A percentile compares a stretch with the other conserved stretches of the same genome.
Conservation (phyloP, 2,329 filamentous ascomycete genomes). For the Gliomastix tumulicola region DNA sequence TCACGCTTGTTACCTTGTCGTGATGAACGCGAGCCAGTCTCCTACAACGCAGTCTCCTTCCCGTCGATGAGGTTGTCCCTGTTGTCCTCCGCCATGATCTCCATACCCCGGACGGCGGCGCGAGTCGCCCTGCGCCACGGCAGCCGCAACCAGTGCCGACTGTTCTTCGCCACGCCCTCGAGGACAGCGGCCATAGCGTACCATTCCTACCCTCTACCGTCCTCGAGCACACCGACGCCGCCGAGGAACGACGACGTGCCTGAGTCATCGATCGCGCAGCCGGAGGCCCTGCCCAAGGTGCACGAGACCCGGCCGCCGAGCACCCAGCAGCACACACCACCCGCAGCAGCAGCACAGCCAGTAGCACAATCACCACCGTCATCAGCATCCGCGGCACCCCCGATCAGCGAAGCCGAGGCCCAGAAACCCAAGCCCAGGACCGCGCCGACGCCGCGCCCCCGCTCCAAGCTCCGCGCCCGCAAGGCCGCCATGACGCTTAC, state of each 20-base stretch:
- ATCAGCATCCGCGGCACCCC: slow-evolving; percentile 27
- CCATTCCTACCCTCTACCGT: slow-evolving; percentile 44
- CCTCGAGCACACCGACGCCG: slow-evolving; percentile 29
- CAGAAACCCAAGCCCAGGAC: slow-evolving; percentile 61
- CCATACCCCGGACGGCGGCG: slow-evolving; percentile 27
- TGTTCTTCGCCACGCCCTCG: slow-evolving; percentile 13
- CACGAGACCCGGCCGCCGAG: slow-evolving; percentile 38
- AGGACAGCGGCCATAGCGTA: slow-evolving; percentile 26
- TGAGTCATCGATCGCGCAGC: slow-evolving; percentile 39
- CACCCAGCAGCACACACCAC: slow-evolving; percentile 8
- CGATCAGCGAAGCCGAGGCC: slow-evolving; percentile 53
- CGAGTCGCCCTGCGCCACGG: slow-evolving; percentile 29
- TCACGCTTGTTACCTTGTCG: too few species aligned
- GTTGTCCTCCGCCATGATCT: too few species aligned
- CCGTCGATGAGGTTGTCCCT: slow-evolving; percentile 16
- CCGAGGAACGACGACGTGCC: slow-evolving; percentile 34
- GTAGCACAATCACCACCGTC: slow-evolving; percentile 6
- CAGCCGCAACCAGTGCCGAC: not conserved
- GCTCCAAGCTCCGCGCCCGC: slow-evolving; percentile 47
- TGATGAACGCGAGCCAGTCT: slow-evolving; percentile 3
- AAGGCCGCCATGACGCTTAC: slow-evolving; percentile 91
- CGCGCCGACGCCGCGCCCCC: slow-evolving; percentile 31
- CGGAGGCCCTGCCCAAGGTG: slow-evolving; percentile 36
- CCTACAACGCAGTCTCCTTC: not conserved
- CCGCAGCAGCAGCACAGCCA: slow-evolving; percentile 2